Evolutionary conservation across 768 basidiomycete species (phyloP), one percentile per base, ranked within the genome.

Genomic region (Tephrocybe rancida): DNA sequence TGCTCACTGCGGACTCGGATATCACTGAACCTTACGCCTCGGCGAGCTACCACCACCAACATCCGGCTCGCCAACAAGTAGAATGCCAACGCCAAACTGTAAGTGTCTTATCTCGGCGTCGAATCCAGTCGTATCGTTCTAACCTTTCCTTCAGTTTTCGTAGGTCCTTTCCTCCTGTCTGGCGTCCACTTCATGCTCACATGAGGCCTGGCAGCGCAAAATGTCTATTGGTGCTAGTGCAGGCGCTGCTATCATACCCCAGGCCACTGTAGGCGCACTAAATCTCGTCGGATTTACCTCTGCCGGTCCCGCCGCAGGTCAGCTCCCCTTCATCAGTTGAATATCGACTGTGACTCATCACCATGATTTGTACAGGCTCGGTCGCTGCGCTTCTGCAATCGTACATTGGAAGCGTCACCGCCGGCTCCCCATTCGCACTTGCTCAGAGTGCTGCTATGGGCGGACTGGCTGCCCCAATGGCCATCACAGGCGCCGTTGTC

Each of bases 371-470:
- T n/a, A n/a, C 16, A 30, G 9, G 22, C 3, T 26, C 25, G 18
- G 16, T 51, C 0, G 55, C 55, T 1, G 55, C 55, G 3, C 37
- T 35, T 1, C 42, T 56, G 6, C 55, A 56, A 11, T 44, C 50
- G 5, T 42, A 37, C 8, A 22, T 56, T 1, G 55, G 55, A 13
- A 52, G 14, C 13, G 41, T 56, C 4, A 30, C 29, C 1, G 49
- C 42, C 2, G 59, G 55, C 1, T 60, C 59, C 1, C 18, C 44
- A 2, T 60, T 60, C 48, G 55, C 59, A 9, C 29, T 60, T 18
- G 55, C 59, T 10, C 59, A 60, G 29, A 54, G 55, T 37, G 57
- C 57, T n/a, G 59, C 55, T 3, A 60, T 57, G 59, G 59, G 59
- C 2, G 52, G 55, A 3, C 48, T 48, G 3, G 44, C 55, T 3